These are phyloP conservation scores for Rhodosporidiobolus odoratus DNA, from an alignment of 768 basidiomycete species.

Conservation along the genomic window DNA sequence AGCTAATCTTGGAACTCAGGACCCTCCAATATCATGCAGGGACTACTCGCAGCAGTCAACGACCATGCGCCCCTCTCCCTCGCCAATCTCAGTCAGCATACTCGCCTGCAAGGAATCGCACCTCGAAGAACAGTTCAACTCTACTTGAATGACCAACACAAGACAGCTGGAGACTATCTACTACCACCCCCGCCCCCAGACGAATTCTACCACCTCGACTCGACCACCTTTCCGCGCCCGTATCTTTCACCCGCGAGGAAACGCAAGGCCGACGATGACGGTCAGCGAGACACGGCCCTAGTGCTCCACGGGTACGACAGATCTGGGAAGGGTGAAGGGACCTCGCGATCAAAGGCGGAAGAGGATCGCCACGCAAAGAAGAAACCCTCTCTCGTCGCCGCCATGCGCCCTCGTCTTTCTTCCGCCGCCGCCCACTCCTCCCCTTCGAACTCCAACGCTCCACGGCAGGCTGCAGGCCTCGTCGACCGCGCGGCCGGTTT, in stretches of 20 bases:
- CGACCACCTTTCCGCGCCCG: neutral
- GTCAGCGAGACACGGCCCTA: constrained; percentile 17
- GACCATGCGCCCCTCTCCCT: neutral
- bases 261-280: neutral
- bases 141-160: constrained; percentile 1
- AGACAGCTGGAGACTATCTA: neutral
- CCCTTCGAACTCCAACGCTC: neutral
- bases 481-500: too few species aligned
- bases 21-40: neutral
- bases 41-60: neutral
- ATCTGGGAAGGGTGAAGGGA: too few species aligned
- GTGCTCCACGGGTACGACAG: constrained; percentile 6
- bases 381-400: constrained; percentile 20
- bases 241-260: neutral
- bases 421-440: neutral
- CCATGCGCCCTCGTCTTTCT: constrained; percentile 12
- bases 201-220: neutral
- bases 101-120: neutral
- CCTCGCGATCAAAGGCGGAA: neutral
- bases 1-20: too few species aligned
- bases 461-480: neutral
- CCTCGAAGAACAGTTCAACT: constrained; percentile 7
- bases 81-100: constrained; percentile 15
- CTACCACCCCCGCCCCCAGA: neutral
- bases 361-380: constrained; percentile 2